A percentile compares a stretch with the other conserved stretches of the same genome.
Conservation (phyloP, 2,329 filamentous ascomycete genomes). For the Epichloe scottii region DNA sequence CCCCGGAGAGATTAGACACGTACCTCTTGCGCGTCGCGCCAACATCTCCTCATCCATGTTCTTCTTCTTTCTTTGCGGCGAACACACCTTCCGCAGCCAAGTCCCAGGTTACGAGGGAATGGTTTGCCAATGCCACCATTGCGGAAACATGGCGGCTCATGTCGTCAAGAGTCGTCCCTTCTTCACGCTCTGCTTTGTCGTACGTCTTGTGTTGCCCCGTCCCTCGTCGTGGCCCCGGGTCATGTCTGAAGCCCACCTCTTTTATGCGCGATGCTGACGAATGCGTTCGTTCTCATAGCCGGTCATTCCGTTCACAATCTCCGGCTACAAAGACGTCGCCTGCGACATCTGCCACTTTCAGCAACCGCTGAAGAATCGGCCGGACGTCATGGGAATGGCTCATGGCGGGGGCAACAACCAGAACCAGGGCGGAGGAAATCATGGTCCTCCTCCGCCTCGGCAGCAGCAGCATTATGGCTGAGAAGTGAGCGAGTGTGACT, state of each 20-base stretch:
- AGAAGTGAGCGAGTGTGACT: neutral
- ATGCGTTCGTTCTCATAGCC: constrained; percentile 32
- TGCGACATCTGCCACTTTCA: constrained; percentile 69
- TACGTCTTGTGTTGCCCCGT: constrained; percentile 26
- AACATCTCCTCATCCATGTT: constrained; percentile 30
- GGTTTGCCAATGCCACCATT: constrained; percentile 52
- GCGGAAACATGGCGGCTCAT: constrained; percentile 48
- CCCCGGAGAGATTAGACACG: no score
- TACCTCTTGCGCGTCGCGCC: no score
- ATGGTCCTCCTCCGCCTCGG: constrained; percentile 15
- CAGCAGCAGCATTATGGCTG: constrained; percentile 9
- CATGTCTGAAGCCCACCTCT: neutral
- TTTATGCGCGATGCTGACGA: neutral
- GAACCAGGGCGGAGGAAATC: constrained; percentile 15
- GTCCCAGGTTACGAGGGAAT: constrained; percentile 49
- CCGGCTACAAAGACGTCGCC: constrained; percentile 54
- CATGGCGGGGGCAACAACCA: constrained; percentile 20
- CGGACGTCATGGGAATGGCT: constrained; percentile 41
- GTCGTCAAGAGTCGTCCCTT: constrained; percentile 55
- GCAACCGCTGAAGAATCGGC: constrained; percentile 49
- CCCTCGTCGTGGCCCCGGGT: neutral
- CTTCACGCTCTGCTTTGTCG: constrained; percentile 71
- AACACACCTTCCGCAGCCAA: constrained; percentile 47
- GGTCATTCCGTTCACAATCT: constrained; percentile 56
- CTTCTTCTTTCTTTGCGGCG: constrained; percentile 49